Base-by-base conservation (phyloP, 164 flowering plant species). In the Vitis cinerea region DNA sequence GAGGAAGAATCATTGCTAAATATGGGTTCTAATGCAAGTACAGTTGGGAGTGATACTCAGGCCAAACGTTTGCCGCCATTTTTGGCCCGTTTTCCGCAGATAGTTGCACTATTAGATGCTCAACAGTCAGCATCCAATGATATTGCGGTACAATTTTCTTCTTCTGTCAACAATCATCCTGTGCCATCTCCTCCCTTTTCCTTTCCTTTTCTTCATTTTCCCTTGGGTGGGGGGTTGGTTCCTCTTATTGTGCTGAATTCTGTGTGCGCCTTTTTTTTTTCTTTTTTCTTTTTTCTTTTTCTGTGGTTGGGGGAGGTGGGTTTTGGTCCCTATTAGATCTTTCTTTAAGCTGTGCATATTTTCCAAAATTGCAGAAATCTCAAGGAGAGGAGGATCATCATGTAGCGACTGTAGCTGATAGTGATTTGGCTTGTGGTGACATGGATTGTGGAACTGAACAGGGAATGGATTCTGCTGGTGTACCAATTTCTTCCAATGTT, bases 11-110 rank as follows among this genome's bases (percentile, higher is more conserved):
- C 50, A 17, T 57, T 64, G 47, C 17, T 63, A 57, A 74, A 72
- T 65, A 66, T 66, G 78, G 44, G 44, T 37, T 37, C 44, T 37
- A 37, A 6, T 37, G 44, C 44, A 37, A 75, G 71, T 66, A 64
- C 77, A 23, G 63, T 69, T 59, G 85, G 83, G 50, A 78, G 80
- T 71, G 84, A 77, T 66, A 51, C 74, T 50, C 75, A 74, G 37
- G 76, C 71, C 50, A 83, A 81, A 71, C 81, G 81, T 70, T 72
- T 87, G 9, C 72, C 85, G 55, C 84, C 86, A 69, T 79, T 87
- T 77, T 62, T 83, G 9, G 74, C 85, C 10, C 74, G 79, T 53
- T 80, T 83, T 64, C 88, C 83, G 13, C 81, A 81, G 64, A 75
- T 85, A 71, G 84, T 87, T 58, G 77, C 85, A 10, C 49, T 73